Evolutionary conservation across 148 eudicot species (phyloP).

Genomic region (Bassia scoparia): DNA sequence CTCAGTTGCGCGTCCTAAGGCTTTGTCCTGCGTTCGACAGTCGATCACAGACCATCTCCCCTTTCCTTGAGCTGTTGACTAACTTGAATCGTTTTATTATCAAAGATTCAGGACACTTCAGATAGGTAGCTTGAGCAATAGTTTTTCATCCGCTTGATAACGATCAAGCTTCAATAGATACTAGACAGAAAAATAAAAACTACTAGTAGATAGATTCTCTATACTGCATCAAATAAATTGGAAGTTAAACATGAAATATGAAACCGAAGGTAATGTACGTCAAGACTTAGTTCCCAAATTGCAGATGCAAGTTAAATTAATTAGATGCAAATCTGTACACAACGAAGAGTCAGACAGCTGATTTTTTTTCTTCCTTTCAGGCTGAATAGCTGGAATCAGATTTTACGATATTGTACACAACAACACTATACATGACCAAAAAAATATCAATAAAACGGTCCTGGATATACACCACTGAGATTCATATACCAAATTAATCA

Average conservation of each 20-base stretch:
- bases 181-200: no score
- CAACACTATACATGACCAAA: conserved; percentile 18
- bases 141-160: no score
- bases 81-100: no score
- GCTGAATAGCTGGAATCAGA: not conserved
- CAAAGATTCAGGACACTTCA: no score
- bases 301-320: not conserved
- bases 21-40: no score
- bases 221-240: not conserved
- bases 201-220: no score
- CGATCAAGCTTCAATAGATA: no score
- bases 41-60: not conserved
- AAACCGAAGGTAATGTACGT: not conserved
- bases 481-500: no score
- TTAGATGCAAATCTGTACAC: not conserved
- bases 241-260: not conserved
- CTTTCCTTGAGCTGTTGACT: not conserved
- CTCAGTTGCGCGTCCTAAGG: no score
- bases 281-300: not conserved
- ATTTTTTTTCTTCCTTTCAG: not conserved
- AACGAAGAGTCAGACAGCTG: not conserved
- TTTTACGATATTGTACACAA: conserved; percentile 12
- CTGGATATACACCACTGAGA: no score
- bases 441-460: not conserved
- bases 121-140: no score